Percentiles rank a stretch among this genome's conserved stretches.
phyloP scores from a whole-genome alignment of 1,139 yeast genomes.

The Sugiyamaella xylanicola region DNA sequence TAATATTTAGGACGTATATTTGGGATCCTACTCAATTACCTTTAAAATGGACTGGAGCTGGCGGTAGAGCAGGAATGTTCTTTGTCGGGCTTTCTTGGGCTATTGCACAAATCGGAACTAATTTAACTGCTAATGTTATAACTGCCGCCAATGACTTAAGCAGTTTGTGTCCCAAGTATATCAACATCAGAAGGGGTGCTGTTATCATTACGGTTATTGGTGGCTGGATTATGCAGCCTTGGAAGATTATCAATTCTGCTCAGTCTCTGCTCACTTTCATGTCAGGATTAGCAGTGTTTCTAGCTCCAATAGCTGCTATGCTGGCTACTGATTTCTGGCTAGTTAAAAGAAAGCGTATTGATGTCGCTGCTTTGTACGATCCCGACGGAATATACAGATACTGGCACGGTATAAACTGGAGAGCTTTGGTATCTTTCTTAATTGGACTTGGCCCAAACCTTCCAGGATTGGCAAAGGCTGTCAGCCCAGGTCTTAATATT shows the following conservation, averaged over 20 bases:
- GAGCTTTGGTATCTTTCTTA: slow-evolving; percentile 48
- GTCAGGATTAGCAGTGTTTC: slow-evolving; percentile 46
- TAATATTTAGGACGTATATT: slow-evolving; percentile 39
- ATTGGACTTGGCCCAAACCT: slow-evolving; percentile 48
- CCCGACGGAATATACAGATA: slow-evolving; percentile 47
- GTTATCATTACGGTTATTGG: slow-evolving; percentile 48
- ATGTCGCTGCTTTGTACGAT: slow-evolving; percentile 44
- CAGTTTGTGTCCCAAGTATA: slow-evolving; percentile 52
- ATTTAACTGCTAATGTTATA: slow-evolving; percentile 53
- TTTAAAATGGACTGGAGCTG: slow-evolving; percentile 28
- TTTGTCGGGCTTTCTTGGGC: slow-evolving; percentile 51
- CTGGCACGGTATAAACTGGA: slow-evolving; percentile 48
- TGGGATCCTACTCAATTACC: slow-evolving; percentile 32
- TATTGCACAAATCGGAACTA: slow-evolving; percentile 52
- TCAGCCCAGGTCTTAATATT: slow-evolving; percentile 41
- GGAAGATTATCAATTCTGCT: slow-evolving; percentile 53
- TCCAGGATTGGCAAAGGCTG: slow-evolving; percentile 47
- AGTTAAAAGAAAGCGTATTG: slow-evolving; percentile 42
- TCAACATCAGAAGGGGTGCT: slow-evolving; percentile 56
- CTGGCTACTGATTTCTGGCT: slow-evolving; percentile 49
- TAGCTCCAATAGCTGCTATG: slow-evolving; percentile 51
- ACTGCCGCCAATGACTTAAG: slow-evolving; percentile 58
- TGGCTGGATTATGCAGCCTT: slow-evolving; percentile 51
- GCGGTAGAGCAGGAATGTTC: slow-evolving; percentile 45
- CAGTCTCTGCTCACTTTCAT: slow-evolving; percentile 41